These are phyloP conservation scores for Spinacia oleracea DNA, from an alignment of 179 eudicot genomes.

Conservation along the genomic window DNA sequence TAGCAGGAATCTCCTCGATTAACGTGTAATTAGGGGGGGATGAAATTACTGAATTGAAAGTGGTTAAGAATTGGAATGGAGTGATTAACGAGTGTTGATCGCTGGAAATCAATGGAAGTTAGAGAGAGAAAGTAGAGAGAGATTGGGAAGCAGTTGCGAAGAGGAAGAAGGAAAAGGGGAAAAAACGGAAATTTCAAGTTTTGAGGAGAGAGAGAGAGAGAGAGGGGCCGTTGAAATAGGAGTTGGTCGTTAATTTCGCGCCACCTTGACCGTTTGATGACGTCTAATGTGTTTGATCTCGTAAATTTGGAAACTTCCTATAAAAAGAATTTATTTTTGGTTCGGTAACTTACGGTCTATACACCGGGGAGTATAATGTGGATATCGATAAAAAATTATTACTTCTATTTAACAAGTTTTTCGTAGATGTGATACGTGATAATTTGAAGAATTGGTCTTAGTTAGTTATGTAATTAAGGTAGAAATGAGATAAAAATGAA, in stretches of 20 bases:
- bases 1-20: neutral
- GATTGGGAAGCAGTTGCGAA: constrained; percentile 7
- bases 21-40: neutral
- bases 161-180: neutral
- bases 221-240: constrained; percentile 35
- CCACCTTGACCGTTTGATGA: constrained; percentile 48
- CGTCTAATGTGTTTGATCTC: neutral
- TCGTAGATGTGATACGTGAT: no score
- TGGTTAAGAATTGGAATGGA: neutral
- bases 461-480: no score
- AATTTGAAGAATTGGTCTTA: no score
- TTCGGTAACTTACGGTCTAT: no score
- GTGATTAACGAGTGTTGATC: constrained; percentile 2
- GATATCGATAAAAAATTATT: no score
- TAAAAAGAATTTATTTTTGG: no score
- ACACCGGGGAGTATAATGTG: no score
- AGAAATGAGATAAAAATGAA: no score
- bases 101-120: neutral
- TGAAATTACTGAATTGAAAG: neutral
- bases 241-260: constrained; percentile 53
- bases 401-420: no score
- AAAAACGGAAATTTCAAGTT: constrained; percentile 17
- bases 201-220: constrained; percentile 21
- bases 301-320: neutral
- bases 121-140: neutral